phyloP scores from a whole-genome alignment of 2,329 filamentous ascomycete genomes.

The Exophiala lecanii-corni region DNA sequence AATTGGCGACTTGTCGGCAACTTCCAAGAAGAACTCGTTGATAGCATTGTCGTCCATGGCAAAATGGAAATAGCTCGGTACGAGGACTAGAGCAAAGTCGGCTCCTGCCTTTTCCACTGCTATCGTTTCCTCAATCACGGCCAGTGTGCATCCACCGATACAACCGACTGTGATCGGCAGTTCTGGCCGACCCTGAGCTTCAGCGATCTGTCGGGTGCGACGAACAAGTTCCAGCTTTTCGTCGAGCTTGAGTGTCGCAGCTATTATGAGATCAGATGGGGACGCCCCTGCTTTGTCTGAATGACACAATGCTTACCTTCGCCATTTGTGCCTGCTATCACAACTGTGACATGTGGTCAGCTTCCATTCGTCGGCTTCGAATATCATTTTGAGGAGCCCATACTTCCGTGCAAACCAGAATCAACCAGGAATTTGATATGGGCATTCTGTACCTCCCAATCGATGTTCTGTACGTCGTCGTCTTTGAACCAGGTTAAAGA shows the following conservation, averaged over 20 bases:
- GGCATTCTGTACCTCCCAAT: constrained; percentile 51
- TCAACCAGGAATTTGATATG: constrained; percentile 52
- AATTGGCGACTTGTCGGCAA: constrained; percentile 56
- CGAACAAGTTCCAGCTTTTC: constrained; percentile 41
- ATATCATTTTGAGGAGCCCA: constrained; percentile 4
- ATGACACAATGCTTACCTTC: constrained; percentile 26
- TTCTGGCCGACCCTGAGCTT: constrained; percentile 49
- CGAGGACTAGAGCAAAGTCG: constrained; percentile 69
- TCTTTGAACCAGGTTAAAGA: constrained; percentile 53
- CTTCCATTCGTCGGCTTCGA: neutral
- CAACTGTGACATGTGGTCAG: constrained; percentile 25
- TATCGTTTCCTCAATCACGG: constrained; percentile 63
- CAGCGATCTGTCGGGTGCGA: constrained; percentile 35
- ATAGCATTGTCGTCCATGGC: constrained; percentile 58
- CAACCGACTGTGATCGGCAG: constrained; percentile 70
- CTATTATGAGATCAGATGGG: constrained; percentile 10
- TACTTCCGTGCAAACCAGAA: constrained; percentile 50
- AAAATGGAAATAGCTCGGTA: constrained; percentile 68
- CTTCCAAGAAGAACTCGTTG: constrained; percentile 60
- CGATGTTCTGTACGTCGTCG: constrained; percentile 48
- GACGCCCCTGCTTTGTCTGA: neutral
- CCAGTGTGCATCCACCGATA: constrained; percentile 66
- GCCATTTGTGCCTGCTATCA: constrained; percentile 44
- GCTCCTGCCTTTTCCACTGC: constrained; percentile 65
- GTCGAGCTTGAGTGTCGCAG: constrained; percentile 35